phyloP scores from a whole-genome alignment of 306 rosid genomes.

The Malus orientalis region DNA sequence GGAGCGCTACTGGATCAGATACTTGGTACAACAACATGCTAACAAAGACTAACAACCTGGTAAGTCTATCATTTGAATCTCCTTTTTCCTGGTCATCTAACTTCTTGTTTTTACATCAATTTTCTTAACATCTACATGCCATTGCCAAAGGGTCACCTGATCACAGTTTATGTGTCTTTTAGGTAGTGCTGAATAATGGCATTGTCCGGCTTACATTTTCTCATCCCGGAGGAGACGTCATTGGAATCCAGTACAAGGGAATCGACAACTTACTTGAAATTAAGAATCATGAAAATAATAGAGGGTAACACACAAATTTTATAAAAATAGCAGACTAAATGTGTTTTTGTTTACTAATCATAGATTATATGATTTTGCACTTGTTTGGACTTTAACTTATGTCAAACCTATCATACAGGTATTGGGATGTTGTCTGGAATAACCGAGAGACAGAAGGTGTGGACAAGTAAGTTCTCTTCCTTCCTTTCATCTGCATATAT shows the following conservation, averaged over 20 bases:
- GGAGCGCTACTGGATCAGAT: not conserved
- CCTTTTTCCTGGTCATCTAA: not conserved
- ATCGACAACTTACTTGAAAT: constrained; percentile 36
- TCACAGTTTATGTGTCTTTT: not conserved
- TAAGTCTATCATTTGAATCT: not conserved
- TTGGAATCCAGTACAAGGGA: constrained; percentile 43
- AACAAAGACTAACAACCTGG: not conserved
- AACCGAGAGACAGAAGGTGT: not conserved
- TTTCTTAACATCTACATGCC: not conserved
- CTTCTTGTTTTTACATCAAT: not conserved
- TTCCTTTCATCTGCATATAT: not conserved
- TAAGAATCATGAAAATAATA: constrained; percentile 11
- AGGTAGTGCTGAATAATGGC: constrained; percentile 62
- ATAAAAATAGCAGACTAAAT: not conserved
- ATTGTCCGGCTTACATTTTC: constrained; percentile 40
- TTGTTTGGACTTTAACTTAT: not conserved
- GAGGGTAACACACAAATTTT: constrained; percentile 45
- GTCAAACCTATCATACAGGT: constrained; percentile 25
- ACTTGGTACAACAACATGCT: not conserved
- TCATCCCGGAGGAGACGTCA: constrained; percentile 46
- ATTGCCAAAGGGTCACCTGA: not conserved
- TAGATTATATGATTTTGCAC: not conserved
- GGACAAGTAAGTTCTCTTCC: constrained; percentile 30
- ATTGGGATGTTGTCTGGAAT: constrained; percentile 64
- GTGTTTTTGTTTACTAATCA: not conserved